A percentile compares a stretch with the other conserved stretches of the same genome.
These are phyloP conservation scores for Alternaria infectoria DNA, from an alignment of 2,329 filamentous ascomycete species.

Conservation along the genomic window DNA sequence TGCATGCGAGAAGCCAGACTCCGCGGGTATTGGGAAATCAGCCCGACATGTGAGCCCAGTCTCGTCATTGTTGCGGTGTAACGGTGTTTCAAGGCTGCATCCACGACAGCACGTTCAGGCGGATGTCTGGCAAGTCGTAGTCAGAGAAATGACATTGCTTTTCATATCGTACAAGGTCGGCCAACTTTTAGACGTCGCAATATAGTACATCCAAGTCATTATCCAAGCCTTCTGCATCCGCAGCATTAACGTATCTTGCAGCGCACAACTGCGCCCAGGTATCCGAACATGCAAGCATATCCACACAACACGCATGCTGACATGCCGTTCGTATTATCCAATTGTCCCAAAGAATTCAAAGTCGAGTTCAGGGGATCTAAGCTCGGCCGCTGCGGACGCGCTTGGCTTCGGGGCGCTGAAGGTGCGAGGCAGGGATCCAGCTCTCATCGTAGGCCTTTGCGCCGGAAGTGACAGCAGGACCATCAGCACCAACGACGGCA, in stretches of 20 bases:
- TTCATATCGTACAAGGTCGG: constrained; percentile 25
- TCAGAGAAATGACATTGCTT: constrained; percentile 10
- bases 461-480: constrained; percentile 70
- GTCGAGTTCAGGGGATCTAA: constrained; percentile 17
- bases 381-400: constrained; percentile 60
- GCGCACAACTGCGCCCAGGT: neutral
- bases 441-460: constrained; percentile 84
- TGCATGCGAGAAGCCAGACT: neutral
- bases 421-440: constrained; percentile 91
- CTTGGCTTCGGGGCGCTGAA: constrained; percentile 79
- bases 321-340: neutral
- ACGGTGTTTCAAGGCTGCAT: neutral
- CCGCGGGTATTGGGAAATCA: neutral
- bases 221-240: neutral
- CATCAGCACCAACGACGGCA: constrained; percentile 72
- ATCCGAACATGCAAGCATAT: neutral
- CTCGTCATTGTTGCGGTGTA: constrained; percentile 1
- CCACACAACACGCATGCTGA: neutral
- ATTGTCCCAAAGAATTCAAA: neutral
- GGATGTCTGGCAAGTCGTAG: neutral
- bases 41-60: neutral
- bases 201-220: constrained; percentile 20
- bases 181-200: constrained; percentile 18
- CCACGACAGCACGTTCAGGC: neutral
- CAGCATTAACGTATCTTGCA: neutral